Conservation (phyloP, 148 eudicot species). For the Nepenthes mirabilis region DNA sequence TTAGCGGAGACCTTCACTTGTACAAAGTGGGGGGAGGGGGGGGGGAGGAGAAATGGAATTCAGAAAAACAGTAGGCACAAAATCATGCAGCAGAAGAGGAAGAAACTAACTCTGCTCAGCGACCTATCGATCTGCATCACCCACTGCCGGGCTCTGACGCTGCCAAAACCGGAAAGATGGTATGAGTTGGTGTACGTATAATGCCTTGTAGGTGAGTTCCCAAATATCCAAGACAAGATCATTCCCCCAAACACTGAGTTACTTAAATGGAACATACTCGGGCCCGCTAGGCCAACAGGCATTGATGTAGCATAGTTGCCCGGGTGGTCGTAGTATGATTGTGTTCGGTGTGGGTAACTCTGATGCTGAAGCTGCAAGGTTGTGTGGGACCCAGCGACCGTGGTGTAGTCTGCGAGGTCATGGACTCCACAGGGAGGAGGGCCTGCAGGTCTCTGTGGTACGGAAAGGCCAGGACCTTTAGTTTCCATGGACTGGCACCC, state of each 20-base stretch:
- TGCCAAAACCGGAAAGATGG: constrained; percentile 14
- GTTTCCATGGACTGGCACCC: constrained; percentile 17
- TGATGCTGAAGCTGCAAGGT: constrained; percentile 16
- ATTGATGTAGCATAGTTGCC: constrained; percentile 6
- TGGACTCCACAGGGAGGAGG: constrained; percentile 27
- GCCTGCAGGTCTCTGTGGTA: constrained; percentile 46
- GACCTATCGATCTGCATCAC: constrained; percentile 43
- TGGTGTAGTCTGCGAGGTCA: constrained; percentile 1
- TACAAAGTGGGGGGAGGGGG: constrained; percentile 1
- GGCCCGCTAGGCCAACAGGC: constrained; percentile 17
- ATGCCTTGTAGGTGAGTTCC: constrained; percentile 31
- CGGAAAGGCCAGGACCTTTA: constrained; percentile 11
- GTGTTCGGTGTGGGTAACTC: constrained; percentile 8
- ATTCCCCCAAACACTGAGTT: constrained; percentile 64
- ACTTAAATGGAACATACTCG: constrained; percentile 22
- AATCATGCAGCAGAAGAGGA: constrained; percentile 42
- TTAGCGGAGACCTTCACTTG: not conserved
- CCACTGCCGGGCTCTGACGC: constrained; percentile 36
- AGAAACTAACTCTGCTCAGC: constrained; percentile 47
- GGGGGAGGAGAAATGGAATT: not conserved
- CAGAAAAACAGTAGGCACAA: constrained; percentile 53
- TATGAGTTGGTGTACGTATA: constrained; percentile 36
- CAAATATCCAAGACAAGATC: constrained; percentile 46
- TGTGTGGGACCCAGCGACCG: not conserved
- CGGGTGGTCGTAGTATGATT: not conserved